Evolutionary conservation across 208 protist species (phyloP), one percentile per base, ranked within the genome.

Genomic region (Lotmaria passim): DNA sequence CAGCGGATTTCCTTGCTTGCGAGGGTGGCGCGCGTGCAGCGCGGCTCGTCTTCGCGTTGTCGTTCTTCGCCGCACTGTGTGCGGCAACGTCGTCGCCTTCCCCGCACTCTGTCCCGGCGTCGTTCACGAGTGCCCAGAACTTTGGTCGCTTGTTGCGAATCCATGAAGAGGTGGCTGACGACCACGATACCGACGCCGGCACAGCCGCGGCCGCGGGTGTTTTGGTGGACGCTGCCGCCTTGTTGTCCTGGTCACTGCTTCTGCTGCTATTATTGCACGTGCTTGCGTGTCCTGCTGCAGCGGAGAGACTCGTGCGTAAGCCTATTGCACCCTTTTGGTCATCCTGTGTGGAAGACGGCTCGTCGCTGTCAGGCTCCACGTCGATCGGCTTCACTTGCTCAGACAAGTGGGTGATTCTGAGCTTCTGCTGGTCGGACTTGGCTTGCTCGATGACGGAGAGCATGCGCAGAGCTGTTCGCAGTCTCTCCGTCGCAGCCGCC

Each of bases 111-210:
- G 0, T 24, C 19, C 51, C 44, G 1, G 48, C 39, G 14, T 76
- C 62, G 50, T 76, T 76, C 51, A 82, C 71, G 44, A 82, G 23
- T 10, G 70, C 77, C 77, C 77, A 82, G 48, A 82, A 82, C 48
- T 78, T 73, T 12, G 71, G 72, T 24, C 51, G 47, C 36, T 82
- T 82, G 30, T 82, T 82, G 30, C 77, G 77, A 65, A 82, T 70
- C 77, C 77, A 82, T 19, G 51, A 66, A 64, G 70, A 82, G 14
- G 51, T 63, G 0, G 47, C 30, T 15, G 76, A 67, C 33, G 69
- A 24, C 75, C 46, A 57, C 39, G 69, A 60, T 12, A 52, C 1
- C 23, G 58, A 12, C n/a, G 57, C 33, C 46, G 52, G 21, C 39
- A 3, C 39, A 23, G 59, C 28, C 0, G 36, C 47, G 1, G 44